Conservation (phyloP, 1,284 basidiomycete species). For the Ganoderma resinaceum region DNA sequence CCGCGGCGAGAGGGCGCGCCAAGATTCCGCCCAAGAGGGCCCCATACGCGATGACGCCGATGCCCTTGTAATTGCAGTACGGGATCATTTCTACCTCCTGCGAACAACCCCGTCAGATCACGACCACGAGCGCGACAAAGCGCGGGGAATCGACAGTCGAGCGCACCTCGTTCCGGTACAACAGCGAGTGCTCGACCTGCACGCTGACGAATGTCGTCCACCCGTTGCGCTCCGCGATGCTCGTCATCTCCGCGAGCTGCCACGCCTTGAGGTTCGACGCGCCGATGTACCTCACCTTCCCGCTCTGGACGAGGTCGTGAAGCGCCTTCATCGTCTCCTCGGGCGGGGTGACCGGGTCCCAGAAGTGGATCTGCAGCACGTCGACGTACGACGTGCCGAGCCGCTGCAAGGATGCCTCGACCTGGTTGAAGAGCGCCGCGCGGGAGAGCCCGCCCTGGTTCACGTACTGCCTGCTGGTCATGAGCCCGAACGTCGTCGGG, state of each 20-base stretch:
- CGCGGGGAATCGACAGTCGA: not conserved
- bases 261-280: slow-evolving; percentile 44
- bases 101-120: not conserved
- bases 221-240: slow-evolving; percentile 43
- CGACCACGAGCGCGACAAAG: not conserved
- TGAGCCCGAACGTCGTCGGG: slow-evolving; percentile 26
- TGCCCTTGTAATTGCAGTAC: slow-evolving; percentile 54
- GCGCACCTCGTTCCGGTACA: slow-evolving; percentile 41
- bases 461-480: slow-evolving; percentile 38
- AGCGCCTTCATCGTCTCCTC: slow-evolving; percentile 43
- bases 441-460: slow-evolving; percentile 43
- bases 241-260: slow-evolving; percentile 48
- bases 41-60: slow-evolving; percentile 52
- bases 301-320: slow-evolving; percentile 42
- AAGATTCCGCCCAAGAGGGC: slow-evolving; percentile 49
- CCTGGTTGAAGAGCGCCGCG: slow-evolving; percentile 64
- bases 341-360: slow-evolving; percentile 64
- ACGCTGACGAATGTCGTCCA: slow-evolving; percentile 50
- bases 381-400: slow-evolving; percentile 55
- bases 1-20: slow-evolving; percentile 44
- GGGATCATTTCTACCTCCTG: slow-evolving; percentile 56
- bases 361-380: slow-evolving; percentile 54
- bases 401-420: slow-evolving; percentile 50
- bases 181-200: slow-evolving; percentile 50
- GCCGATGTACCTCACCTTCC: slow-evolving; percentile 43